Base-by-base conservation (phyloP, 768 basidiomycete species). In the Rhodosporidiobolus sp. region DNA sequence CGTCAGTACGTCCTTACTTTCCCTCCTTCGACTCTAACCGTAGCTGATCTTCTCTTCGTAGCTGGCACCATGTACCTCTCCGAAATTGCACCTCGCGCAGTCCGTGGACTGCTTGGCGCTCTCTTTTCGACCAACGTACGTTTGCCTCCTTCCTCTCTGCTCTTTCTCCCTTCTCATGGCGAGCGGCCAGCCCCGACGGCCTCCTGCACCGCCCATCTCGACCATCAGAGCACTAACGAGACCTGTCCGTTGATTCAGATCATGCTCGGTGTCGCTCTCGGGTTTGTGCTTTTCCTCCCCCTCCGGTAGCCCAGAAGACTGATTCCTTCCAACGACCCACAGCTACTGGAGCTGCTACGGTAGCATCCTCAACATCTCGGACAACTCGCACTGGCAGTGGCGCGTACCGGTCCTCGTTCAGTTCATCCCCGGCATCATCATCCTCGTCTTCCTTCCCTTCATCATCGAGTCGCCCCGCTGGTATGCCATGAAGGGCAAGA, bases 321-420 rank as follows among this genome's bases (percentile, higher is more conserved):
- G 38, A 43, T 14, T 14, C 38, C 14, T 7, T 43, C 14, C 8
- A 7, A 7, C 38, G 38, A 7, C 38, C 14, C 8, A 7, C 38
- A 43, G 38, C 26, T 53, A 53, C 52, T 53, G 52, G 52, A 28
- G 52, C 11, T n/a, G 28, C 28, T 53, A 26, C 52, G 52, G 52
- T 28, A 12, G 26, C 26, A 53, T 43, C 38, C 38, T 43, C 32
- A 58, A 58, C 56, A 43, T 67, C 60, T 49, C 59, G 30, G 62
- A 60, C 48, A 26, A 20, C 19, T 56, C 75, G 60, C 84, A 86
- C 75, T 88, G 87, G 87, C 86, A 85, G 19, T 89, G 88, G 88
- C 84, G 88, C n/a, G 87, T 88, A 30, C 88, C 87, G 0, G 86
- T 87, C n/a, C 76, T 86, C 54, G 83, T 88, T 10, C 88, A 89